Percentiles rank a stretch among this genome's conserved stretches.
phyloP scores from a whole-genome alignment of 805 yeast species.

The Pichia membranifaciens region DNA sequence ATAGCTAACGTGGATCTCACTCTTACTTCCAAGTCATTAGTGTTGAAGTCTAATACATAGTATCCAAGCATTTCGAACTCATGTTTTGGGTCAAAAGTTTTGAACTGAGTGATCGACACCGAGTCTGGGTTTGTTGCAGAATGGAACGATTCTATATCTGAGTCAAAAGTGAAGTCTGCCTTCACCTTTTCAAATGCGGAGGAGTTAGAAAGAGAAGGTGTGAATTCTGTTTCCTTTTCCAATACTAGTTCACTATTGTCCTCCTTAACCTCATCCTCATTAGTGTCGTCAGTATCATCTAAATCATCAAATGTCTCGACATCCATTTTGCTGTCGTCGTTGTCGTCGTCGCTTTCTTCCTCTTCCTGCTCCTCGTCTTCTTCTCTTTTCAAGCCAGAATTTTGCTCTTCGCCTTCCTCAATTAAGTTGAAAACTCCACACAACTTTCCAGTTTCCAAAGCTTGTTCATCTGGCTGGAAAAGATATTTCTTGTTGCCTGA shows the following conservation, averaged over 20 bases:
- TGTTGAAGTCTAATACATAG: neutral
- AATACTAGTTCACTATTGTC: neutral
- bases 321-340: no score
- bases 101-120: neutral
- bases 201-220: neutral
- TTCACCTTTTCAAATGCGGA: no score
- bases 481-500: neutral
- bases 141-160: neutral
- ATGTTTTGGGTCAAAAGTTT: neutral
- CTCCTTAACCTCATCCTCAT: neutral
- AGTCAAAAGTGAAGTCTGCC: neutral
- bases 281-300: neutral
- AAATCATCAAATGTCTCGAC: neutral
- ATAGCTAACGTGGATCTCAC: neutral
- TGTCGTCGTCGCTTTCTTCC: no score
- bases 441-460: neutral
- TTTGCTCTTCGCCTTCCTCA: neutral
- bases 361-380: no score
- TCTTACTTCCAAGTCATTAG: constrained; percentile 5
- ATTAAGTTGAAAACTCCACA: neutral
- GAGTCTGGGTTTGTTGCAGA: neutral
- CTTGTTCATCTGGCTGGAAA: neutral
- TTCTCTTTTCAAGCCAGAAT: no score
- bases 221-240: neutral
- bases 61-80: constrained; percentile 4